Conservation (phyloP, 352 stramenopile species). For the Thalassiosira gravida region DNA sequence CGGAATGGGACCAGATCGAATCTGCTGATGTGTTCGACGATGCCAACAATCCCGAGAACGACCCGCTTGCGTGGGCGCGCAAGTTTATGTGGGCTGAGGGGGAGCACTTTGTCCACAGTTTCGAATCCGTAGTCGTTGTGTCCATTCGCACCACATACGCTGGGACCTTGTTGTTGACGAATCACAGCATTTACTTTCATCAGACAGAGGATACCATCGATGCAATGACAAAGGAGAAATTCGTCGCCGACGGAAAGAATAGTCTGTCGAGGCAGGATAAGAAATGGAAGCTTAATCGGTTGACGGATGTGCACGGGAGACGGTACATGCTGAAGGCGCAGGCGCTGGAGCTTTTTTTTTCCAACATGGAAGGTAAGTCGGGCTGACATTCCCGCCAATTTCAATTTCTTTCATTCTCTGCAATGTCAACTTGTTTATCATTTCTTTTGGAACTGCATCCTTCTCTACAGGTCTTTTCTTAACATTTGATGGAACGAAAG, state of each 20-base stretch:
- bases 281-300: slow-evolving; percentile 79
- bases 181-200: slow-evolving; percentile 84
- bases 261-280: slow-evolving; percentile 44
- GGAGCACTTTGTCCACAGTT: slow-evolving; percentile 75
- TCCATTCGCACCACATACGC: slow-evolving; percentile 64
- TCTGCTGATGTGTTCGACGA: slow-evolving; percentile 43
- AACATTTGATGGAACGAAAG: slow-evolving; percentile 70
- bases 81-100: slow-evolving; percentile 82
- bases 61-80: slow-evolving; percentile 77
- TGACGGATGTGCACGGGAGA: slow-evolving; percentile 84
- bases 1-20: slow-evolving; percentile 63
- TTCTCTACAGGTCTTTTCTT: slow-evolving; percentile 50
- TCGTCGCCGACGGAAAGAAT: slow-evolving; percentile 34
- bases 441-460: neutral
- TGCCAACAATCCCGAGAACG: slow-evolving; percentile 50
- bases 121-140: slow-evolving; percentile 80
- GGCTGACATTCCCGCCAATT: slow-evolving; percentile 4
- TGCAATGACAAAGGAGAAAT: slow-evolving; percentile 79
- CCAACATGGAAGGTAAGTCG: slow-evolving; percentile 69
- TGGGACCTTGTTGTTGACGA: slow-evolving; percentile 79
- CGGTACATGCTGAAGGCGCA: slow-evolving; percentile 86
- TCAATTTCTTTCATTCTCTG: no score
- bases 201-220: slow-evolving; percentile 72
- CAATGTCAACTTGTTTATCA: no score
- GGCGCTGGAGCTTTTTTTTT: slow-evolving; percentile 88